These are phyloP conservation scores for Marasmius oreades DNA, from an alignment of 1,284 basidiomycete genomes.

Conservation along the genomic window DNA sequence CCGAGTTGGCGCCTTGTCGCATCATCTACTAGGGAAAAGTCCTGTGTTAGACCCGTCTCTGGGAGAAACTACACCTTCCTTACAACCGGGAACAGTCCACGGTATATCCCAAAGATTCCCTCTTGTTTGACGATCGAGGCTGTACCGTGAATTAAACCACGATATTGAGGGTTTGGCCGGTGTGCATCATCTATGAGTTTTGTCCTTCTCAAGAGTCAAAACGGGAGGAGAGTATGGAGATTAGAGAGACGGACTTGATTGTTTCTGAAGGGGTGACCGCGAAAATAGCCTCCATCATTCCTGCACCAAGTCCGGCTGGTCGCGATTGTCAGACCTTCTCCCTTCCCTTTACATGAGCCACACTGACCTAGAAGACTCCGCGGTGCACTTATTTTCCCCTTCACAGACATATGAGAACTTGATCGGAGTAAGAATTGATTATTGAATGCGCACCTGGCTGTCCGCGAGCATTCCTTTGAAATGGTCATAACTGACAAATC, in stretches of 20 bases:
- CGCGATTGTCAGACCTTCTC: constrained; percentile 3
- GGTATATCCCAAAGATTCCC: constrained; percentile 81
- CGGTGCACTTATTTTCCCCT: constrained; percentile 90
- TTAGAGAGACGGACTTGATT: constrained; percentile 73
- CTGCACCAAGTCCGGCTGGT: constrained; percentile 89
- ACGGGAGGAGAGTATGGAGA: neutral
- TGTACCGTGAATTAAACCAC: constrained; percentile 88
- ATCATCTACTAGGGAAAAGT: constrained; percentile 67
- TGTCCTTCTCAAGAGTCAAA: constrained; percentile 57
- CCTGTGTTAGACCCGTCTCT: constrained; percentile 4
- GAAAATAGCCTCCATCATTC: constrained; percentile 91
- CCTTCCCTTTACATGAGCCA: constrained; percentile 44
- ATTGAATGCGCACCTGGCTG: constrained; percentile 57
- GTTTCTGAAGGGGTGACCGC: constrained; percentile 98
- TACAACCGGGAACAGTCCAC: constrained; percentile 93
- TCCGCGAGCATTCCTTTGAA: constrained; percentile 88
- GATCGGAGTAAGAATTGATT: neutral
- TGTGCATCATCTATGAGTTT: constrained; percentile 97
- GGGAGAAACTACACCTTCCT: constrained; percentile 26
- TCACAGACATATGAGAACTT: constrained; percentile 9
- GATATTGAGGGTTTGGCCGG: constrained; percentile 79
- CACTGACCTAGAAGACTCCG: constrained; percentile 52
- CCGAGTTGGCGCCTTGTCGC: constrained; percentile 96
- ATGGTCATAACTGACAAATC: constrained; percentile 93
- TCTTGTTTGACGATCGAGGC: constrained; percentile 80